Evolutionary conservation across 2,329 filamentous ascomycete genomes (phyloP), one percentile per base, ranked within the genome.

Genomic region (Aspergillus sp.): DNA sequence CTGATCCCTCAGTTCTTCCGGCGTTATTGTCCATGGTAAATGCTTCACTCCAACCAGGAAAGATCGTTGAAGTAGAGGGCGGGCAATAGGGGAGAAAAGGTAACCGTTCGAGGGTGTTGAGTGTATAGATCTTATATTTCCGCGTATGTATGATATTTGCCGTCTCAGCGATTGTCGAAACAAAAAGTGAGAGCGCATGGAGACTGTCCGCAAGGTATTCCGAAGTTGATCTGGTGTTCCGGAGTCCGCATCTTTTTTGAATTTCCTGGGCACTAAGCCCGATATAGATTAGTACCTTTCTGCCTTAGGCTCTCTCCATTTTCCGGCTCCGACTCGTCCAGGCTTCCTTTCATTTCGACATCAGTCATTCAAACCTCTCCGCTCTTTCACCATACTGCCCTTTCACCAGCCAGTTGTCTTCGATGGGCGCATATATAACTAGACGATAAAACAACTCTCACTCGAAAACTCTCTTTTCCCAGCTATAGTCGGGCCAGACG

Each of bases 1-100:
- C 69, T 54, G 61, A 55, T 70, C 69, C 66, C 31, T 74, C 72
- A 69, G 62, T 63, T 72, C 69, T 61, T 66, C 67, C 68, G 63
- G 67, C 72, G 72, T 75, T 70, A 69, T 72, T 71, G 68, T 74
- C 73, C 76, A 75, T 74, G 66, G 68, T 64, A 62, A 59, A 49
- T 50, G 17, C 9, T 41, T 15, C 23, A 28, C 22, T 57, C 46
- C 51, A 31, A 54, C 59, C 48, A 61, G 34, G 34, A 41, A 41
- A 41, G 34, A 41, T 11, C 11, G 11, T 41, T 41, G 34, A 41
- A 41, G 34, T 13, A 41, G 34, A 15, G 34, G 34, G 34, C 34
- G 34, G 11, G 15, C 25, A 31, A 28, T 17, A 50, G n/a, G 43
- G 9, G 48, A 50, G 28, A 8, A 25, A 22, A 47, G 45, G 31